Evolutionary conservation across 495 filamentous ascomycete genomes (phyloP).

Genomic region (Penicillium waksmanii): DNA sequence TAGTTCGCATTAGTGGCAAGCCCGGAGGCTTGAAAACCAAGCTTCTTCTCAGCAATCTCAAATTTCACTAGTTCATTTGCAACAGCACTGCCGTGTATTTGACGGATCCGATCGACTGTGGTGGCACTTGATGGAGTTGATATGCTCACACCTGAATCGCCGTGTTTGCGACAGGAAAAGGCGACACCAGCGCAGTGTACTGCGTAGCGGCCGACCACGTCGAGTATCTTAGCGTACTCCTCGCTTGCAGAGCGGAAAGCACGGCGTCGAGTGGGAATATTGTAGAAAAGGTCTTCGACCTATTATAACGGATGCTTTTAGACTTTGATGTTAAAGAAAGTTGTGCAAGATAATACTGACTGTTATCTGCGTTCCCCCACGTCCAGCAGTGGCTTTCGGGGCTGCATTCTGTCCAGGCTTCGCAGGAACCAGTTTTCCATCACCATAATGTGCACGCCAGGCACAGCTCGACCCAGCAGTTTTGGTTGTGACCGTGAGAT

Average conservation of each 20-base stretch:
- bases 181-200: conserved; percentile 91
- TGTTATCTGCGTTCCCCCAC: conserved; percentile 95
- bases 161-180: conserved; percentile 96
- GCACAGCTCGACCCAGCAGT: conserved; percentile 88
- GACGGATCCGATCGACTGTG: conserved; percentile 80
- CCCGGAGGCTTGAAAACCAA: conserved; percentile 81
- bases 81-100: conserved; percentile 83
- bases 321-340: neutral
- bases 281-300: conserved; percentile 98
- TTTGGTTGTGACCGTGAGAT: conserved; percentile 92
- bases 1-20: conserved; percentile 95
- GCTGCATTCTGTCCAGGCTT: conserved; percentile 92
- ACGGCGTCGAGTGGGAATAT: conserved; percentile 82
- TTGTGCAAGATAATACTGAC: conserved; percentile 45
- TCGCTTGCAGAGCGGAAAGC: conserved; percentile 92
- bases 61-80: conserved; percentile 90
- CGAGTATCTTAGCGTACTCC: conserved; percentile 97
- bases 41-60: conserved; percentile 69
- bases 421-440: conserved; percentile 79
- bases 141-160: conserved; percentile 80
- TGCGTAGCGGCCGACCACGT: conserved; percentile 91
- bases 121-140: conserved; percentile 73
- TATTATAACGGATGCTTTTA: conserved; percentile 21
- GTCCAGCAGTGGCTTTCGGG: conserved; percentile 85
- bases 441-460: conserved; percentile 84